A percentile compares a stretch with the other conserved stretches of the same genome.
phyloP scores from a whole-genome alignment of 768 basidiomycete genomes.

The Pholiota molesta region DNA sequence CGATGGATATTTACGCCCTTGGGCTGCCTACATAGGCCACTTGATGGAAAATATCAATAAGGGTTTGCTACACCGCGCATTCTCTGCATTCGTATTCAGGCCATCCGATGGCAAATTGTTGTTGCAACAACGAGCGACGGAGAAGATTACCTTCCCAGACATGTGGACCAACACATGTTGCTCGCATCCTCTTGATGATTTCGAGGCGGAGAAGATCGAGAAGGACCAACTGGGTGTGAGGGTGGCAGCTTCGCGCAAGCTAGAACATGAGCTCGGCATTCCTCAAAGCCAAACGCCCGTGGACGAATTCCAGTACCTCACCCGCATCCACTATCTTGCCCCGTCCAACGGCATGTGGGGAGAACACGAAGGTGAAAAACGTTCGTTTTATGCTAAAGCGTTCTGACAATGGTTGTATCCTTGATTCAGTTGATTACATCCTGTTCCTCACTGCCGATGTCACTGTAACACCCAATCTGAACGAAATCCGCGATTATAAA shows the following conservation, averaged over 20 bases:
- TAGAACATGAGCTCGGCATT: conserved; percentile 96
- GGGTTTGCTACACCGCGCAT: conserved; percentile 95
- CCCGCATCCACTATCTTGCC: conserved; percentile 96
- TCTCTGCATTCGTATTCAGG: conserved; percentile 96
- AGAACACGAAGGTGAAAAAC: conserved; percentile 86
- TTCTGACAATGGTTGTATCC: neutral
- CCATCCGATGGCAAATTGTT: conserved; percentile 93
- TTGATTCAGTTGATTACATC: conserved; percentile 88
- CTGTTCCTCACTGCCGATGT: conserved; percentile 93
- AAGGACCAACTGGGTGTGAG: conserved; percentile 80
- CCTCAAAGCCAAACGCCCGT: conserved; percentile 74
- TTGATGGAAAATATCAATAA: conserved; percentile 96
- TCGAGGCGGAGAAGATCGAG: conserved; percentile 81
- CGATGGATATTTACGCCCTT: neutral
- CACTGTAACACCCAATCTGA: conserved; percentile 75
- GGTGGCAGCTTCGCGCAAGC: conserved; percentile 90
- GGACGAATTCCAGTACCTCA: conserved; percentile 91
- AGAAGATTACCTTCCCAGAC: conserved; percentile 98
- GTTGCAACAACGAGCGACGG: conserved; percentile 93
- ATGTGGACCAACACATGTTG: conserved; percentile 99
- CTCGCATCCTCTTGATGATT: conserved; percentile 94
- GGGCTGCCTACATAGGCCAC: conserved; percentile 62
- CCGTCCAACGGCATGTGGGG: conserved; percentile 94
- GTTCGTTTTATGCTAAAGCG: neutral
- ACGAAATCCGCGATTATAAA: conserved; percentile 90